These are phyloP conservation scores for Plasmopara muralis DNA, from an alignment of 352 stramenopile genomes.

Conservation along the genomic window DNA sequence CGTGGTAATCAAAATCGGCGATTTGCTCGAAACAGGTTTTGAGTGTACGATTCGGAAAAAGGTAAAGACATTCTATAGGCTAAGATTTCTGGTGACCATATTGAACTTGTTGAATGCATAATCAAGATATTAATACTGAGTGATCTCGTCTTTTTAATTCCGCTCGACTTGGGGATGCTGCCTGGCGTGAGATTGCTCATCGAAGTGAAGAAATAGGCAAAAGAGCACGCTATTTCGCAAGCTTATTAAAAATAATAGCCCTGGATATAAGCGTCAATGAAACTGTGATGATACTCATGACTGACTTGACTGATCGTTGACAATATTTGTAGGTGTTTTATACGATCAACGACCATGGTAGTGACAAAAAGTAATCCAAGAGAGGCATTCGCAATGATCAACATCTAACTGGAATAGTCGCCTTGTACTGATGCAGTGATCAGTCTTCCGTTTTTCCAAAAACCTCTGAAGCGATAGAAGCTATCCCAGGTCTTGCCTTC, in stretches of 20 bases:
- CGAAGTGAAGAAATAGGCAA: too few relatives aligned
- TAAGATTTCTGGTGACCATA: too few relatives aligned
- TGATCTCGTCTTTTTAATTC: too few relatives aligned
- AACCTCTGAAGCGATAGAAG: slow-evolving; percentile 29
- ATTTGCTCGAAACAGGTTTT: too few relatives aligned
- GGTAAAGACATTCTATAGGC: too few relatives aligned
- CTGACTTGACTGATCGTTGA: slow-evolving; percentile 27
- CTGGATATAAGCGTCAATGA: slow-evolving; percentile 29
- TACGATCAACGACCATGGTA: slow-evolving; percentile 16
- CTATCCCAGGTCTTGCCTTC: not conserved
- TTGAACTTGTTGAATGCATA: too few relatives aligned
- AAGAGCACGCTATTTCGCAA: slow-evolving; percentile 15
- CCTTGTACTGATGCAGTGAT: slow-evolving; percentile 23
- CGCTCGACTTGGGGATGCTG: too few relatives aligned
- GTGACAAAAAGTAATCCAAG: slow-evolving; percentile 21
- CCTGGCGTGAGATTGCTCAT: too few relatives aligned
- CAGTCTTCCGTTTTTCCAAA: slow-evolving; percentile 14
- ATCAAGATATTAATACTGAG: too few relatives aligned
- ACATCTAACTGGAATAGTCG: slow-evolving; percentile 19
- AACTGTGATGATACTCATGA: slow-evolving; percentile 41
- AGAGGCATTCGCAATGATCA: slow-evolving; percentile 17
- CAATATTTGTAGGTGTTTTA: slow-evolving; percentile 36
- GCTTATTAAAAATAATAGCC: slow-evolving; percentile 36
- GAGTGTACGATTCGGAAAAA: too few relatives aligned
- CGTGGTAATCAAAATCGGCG: too few relatives aligned